Evolutionary conservation across 2,329 filamentous ascomycete species (phyloP), one percentile per base, ranked within the genome.

Genomic region (Lachnellula arida): DNA sequence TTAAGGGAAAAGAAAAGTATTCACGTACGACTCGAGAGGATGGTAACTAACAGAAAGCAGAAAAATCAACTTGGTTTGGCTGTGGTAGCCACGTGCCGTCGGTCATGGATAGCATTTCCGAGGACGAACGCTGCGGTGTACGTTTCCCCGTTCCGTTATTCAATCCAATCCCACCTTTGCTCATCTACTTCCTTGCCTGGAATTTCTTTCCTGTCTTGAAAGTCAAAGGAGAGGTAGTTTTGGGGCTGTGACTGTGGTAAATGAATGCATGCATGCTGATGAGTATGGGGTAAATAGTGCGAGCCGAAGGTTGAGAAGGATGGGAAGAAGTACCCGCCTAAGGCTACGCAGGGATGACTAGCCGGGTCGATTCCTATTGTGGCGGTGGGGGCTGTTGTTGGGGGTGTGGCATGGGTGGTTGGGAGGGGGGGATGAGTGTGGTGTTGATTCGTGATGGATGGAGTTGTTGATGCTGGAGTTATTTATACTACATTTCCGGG

Each of bases 321-420:
- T 23, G 78, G 78, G 37, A 75, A 76, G 59, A 63, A 75, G 63
- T 84, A 81, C 63, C 80, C 81, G 37, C 79, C 80, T n/a, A 78
- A 74, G 72, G 76, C 72, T 15, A 70, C 37, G 22, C 60, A 59
- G 19, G 53, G 44, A n/a, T 67, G 61, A 60, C 54, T 63, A 19
- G 54, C 55, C 37, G 57, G 54, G 15, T 37, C 49, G 32, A 14
- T 46, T 44, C 47, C 49, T 34, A 12, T 48, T 46, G 23, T 49
- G 19, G 17, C 25, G 39, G 19, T 34, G 32, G 23, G 17, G 14
- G 6, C 6, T 54, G 32, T 23, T 34, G 15, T 32, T 53, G 25
- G 43, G 47, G 44, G 50, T 35, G n/a, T 23, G 46, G 25, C 5
- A 5, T 49, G 49, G 35, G 40, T 23, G n/a, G 9, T 11, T 32